phyloP scores from a whole-genome alignment of 208 protist species.

The Sergeia podlipaevii region DNA sequence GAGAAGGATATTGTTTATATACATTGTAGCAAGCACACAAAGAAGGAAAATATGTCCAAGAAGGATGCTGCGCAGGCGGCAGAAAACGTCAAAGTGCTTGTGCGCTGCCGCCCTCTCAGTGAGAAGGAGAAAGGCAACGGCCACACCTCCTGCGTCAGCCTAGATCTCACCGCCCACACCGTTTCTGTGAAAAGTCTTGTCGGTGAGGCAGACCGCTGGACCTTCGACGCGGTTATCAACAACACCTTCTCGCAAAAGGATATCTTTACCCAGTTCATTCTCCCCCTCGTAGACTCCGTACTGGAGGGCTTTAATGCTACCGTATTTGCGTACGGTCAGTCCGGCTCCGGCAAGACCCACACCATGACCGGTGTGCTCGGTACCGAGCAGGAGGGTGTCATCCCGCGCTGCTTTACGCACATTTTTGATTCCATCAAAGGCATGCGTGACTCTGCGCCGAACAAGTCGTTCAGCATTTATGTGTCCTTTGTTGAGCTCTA shows the following conservation, averaged over 20 bases:
- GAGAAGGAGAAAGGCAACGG: constrained; percentile 72
- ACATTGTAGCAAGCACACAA: background rate
- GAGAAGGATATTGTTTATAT: background rate
- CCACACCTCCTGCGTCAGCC: constrained; percentile 72
- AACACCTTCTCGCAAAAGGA: constrained; percentile 86
- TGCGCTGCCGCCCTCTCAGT: constrained; percentile 81
- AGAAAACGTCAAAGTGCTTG: constrained; percentile 89
- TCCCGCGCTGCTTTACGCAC: constrained; percentile 75
- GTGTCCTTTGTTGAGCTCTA: constrained; percentile 87
- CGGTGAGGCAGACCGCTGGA: constrained; percentile 75
- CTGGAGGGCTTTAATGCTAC: constrained; percentile 91
- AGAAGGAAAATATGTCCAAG: constrained; percentile 49
- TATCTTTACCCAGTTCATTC: constrained; percentile 86
- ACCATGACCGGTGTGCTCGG: constrained; percentile 86
- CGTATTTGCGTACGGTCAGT: constrained; percentile 95
- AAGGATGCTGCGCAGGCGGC: constrained; percentile 48
- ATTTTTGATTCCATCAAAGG: constrained; percentile 70
- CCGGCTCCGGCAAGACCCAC: constrained; percentile 93
- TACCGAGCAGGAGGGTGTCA: constrained; percentile 60
- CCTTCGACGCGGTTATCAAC: constrained; percentile 90
- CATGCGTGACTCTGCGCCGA: constrained; percentile 29
- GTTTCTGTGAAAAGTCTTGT: constrained; percentile 57
- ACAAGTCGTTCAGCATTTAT: constrained; percentile 57
- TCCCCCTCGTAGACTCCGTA: constrained; percentile 82
- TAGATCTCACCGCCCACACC: constrained; percentile 69